A percentile compares a stretch with the other conserved stretches of the same genome.
phyloP scores from a whole-genome alignment of 2,329 filamentous ascomycete species.

The Didymella segeticola region DNA sequence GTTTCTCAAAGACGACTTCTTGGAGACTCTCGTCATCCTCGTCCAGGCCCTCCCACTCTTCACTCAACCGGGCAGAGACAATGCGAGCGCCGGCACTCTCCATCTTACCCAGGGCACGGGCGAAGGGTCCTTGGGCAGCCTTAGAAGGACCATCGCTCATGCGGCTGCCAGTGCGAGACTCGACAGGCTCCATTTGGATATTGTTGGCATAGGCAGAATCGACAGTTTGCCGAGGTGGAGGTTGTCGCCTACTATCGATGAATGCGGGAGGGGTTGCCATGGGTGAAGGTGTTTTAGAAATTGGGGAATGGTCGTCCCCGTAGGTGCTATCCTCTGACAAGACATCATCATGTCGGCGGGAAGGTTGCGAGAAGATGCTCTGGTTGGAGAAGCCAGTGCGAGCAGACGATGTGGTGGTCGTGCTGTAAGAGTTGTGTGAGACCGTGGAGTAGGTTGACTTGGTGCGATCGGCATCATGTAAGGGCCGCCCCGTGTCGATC shows the following conservation, averaged over 20 bases:
- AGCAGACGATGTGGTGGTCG: slow-evolving; percentile 23
- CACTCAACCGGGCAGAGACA: slow-evolving; percentile 31
- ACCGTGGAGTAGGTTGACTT: slow-evolving; percentile 27
- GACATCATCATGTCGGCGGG: slow-evolving; percentile 24
- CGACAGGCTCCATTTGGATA: slow-evolving; percentile 28
- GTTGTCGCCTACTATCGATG: slow-evolving; percentile 9
- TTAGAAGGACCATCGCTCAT: slow-evolving; percentile 28
- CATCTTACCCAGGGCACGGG: slow-evolving; percentile 35
- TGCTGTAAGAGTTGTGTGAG: slow-evolving; percentile 28
- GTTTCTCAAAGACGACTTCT: slow-evolving; percentile 37
- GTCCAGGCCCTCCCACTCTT: slow-evolving; percentile 38
- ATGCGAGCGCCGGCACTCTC: slow-evolving; percentile 35
- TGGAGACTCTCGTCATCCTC: slow-evolving; percentile 34
- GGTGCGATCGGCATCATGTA: slow-evolving; percentile 16
- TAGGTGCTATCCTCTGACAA: slow-evolving; percentile 24
- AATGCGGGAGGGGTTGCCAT: slow-evolving; percentile 11
- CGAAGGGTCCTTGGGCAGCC: slow-evolving; percentile 27
- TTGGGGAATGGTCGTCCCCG: slow-evolving; percentile 6
- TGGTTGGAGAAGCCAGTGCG: slow-evolving; percentile 24
- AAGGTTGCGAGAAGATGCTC: slow-evolving; percentile 29
- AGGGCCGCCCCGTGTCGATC: slow-evolving; percentile 17
- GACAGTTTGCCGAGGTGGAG: slow-evolving; percentile 4
- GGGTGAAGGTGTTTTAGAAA: slow-evolving; percentile 12
- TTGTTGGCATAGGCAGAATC: slow-evolving; percentile 22
- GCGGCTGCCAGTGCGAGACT: slow-evolving; percentile 30